A percentile compares a stretch with the other conserved stretches of the same genome.
Evolutionary conservation across 768 basidiomycete genomes (phyloP).

Genomic region (Cystofilobasidium capitatum): DNA sequence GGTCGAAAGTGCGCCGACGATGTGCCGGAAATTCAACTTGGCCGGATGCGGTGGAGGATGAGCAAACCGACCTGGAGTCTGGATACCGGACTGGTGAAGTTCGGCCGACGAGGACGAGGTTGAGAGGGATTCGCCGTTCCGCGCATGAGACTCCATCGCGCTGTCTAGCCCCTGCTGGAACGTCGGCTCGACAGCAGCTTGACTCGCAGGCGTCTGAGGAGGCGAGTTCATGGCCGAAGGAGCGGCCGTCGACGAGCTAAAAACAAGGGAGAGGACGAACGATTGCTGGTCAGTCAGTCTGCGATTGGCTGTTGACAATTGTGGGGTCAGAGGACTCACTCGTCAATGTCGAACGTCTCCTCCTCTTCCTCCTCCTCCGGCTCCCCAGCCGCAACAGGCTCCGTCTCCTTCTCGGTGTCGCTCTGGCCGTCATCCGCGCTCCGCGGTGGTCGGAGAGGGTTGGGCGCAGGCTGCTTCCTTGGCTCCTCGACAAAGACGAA

Average conservation of each 20-base stretch:
- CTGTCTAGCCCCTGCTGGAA: conserved; percentile 8
- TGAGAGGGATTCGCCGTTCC: not conserved
- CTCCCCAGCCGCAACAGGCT: conserved; percentile 41
- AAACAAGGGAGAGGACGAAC: not conserved
- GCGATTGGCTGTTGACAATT: not conserved
- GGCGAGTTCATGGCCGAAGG: conserved; percentile 18
- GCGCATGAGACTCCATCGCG: not conserved
- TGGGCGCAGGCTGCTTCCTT: conserved; percentile 39
- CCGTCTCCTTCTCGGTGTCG: not conserved
- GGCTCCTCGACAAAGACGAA: conserved; percentile 96
- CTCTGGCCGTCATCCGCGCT: not conserved
- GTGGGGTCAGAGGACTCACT: conserved; percentile 40
- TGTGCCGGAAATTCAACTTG: conserved; percentile 35
- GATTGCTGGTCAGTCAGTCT: not conserved
- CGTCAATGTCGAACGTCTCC: conserved; percentile 87
- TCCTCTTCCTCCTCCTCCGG: conserved; percentile 53
- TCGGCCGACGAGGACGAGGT: conserved; percentile 28
- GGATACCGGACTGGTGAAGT: conserved; percentile 36
- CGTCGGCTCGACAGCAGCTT: not conserved
- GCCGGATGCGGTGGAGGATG: conserved; percentile 30
- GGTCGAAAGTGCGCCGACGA: conserved; percentile 42
- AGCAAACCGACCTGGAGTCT: conserved; percentile 39
- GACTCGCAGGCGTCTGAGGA: conserved; percentile 5
- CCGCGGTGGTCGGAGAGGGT: conserved; percentile 16
- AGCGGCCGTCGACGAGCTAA: conserved; percentile 12